Percentiles rank a stretch among this genome's conserved stretches.
These are phyloP conservation scores for Lotmaria passim DNA, from an alignment of 208 protist genomes.

Conservation along the genomic window DNA sequence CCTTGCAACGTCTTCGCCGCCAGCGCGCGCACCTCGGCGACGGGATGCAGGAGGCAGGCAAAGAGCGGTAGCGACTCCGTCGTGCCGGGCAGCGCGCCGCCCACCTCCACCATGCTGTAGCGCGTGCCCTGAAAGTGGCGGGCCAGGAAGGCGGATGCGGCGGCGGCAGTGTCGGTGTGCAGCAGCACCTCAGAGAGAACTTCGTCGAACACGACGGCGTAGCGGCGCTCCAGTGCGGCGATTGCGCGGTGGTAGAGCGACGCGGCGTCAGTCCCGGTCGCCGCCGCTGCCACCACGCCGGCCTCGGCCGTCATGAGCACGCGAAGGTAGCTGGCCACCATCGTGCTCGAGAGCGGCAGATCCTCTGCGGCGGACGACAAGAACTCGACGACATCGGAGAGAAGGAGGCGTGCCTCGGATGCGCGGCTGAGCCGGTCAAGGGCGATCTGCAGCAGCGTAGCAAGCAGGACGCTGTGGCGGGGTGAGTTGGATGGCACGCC, in stretches of 20 bases:
- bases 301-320: constrained; percentile 45
- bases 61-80: constrained; percentile 77
- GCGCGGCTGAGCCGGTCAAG: constrained; percentile 34
- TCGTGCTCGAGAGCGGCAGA: constrained; percentile 59
- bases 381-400: constrained; percentile 69
- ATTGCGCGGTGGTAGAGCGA: constrained; percentile 43
- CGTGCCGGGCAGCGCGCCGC: constrained; percentile 16
- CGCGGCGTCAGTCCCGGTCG: constrained; percentile 8
- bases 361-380: constrained; percentile 61
- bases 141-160: constrained; percentile 58
- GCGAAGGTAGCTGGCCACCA: constrained; percentile 52
- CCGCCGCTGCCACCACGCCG: constrained; percentile 4
- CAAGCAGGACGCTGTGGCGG: constrained; percentile 27
- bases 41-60: constrained; percentile 78
- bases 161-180: constrained; percentile 32
- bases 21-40: constrained; percentile 63
- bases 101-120: constrained; percentile 73
- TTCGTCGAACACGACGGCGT: constrained; percentile 66
- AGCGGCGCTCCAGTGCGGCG: constrained; percentile 71
- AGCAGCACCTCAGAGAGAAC: constrained; percentile 65
- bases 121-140: constrained; percentile 78
- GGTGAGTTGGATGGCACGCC: constrained; percentile 22
- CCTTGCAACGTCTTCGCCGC: constrained; percentile 49
- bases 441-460: constrained; percentile 34
- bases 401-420: constrained; percentile 38